Base-by-base conservation (phyloP, 2,329 filamentous ascomycete genomes). In the Ascochyta viciae-villosae region DNA sequence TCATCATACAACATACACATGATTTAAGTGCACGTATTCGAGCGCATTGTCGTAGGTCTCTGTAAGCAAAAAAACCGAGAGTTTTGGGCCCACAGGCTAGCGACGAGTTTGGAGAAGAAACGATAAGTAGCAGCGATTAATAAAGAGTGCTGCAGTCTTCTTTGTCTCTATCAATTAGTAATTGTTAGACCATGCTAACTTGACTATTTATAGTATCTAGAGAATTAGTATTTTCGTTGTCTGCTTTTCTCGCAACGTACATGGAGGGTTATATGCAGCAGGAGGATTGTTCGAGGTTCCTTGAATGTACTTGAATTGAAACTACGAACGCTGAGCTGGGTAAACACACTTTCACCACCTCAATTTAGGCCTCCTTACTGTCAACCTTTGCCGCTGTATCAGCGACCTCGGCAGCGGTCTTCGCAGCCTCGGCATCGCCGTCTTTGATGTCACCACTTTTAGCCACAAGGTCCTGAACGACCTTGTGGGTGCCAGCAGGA, bases 401-500 rank as follows among this genome's bases (percentile, higher is more conserved):
- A 45, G 80, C 80, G 40, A 80, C 79, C 56, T 81, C 76, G 46
- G 71, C 74, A 16, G 76, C 76, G n/a, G 72, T 76, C 49, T 78
- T 72, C 6, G 73, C 75, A 46, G 61, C 64, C 57, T 74, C 67
- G 39, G 65, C 65, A 22, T 73, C 73, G 3, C 61, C 63, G 1
- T 38, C 35, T 15, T 56, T 51, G n/a, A 52, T 62, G 22, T 70
- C 72, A 22, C 67, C 65, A 26, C 62, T 58, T 0, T 70, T 73
- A 27, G 63, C 74, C 34, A 78, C 86, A 38, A 96, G 77, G 71
- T 86, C 85, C 80, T 88, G 87, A 22, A 95, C 92, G 23, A 87
- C 87, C 15, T 90, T 86, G 26, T 94, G 83, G 5, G 94, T 97
- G 9, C 84, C 87, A 57, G 86, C 87, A 8, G 94, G 93, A 31